Percentiles rank a stretch among this genome's conserved stretches.
phyloP scores from a whole-genome alignment of 306 rosid species.

The Senna siamea region DNA sequence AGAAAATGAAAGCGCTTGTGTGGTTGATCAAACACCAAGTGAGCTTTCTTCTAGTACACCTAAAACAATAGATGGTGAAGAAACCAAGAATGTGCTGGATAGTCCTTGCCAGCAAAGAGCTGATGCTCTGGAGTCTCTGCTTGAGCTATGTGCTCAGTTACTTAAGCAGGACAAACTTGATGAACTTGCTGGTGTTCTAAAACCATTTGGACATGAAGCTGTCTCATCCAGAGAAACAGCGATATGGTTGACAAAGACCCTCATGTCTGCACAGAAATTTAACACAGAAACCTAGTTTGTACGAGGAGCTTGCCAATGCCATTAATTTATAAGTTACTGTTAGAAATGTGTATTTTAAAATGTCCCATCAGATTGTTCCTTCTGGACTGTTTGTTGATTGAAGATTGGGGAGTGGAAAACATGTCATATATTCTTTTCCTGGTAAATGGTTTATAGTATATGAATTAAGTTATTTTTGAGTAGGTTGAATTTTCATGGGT shows the following conservation, averaged over 20 bases:
- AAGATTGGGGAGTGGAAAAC: conserved; percentile 45
- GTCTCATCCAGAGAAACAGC: conserved; percentile 95
- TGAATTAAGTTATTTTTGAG: conserved; percentile 32
- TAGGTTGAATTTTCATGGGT: conserved; percentile 16
- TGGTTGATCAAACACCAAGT: conserved; percentile 17
- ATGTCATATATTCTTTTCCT: conserved; percentile 43
- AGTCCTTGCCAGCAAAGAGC: conserved; percentile 76
- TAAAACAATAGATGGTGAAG: conserved; percentile 46
- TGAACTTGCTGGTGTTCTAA: conserved; percentile 83
- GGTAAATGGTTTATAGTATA: conserved; percentile 36
- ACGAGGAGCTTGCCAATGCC: conserved; percentile 29
- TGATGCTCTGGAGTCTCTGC: conserved; percentile 83
- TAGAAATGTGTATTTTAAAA: conserved; percentile 42
- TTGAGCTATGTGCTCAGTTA: conserved; percentile 84
- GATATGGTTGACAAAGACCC: conserved; percentile 89
- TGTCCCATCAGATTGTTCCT: conserved; percentile 44
- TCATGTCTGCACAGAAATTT: conserved; percentile 71
- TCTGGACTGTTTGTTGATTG: conserved; percentile 50
- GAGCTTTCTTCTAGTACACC: conserved; percentile 38
- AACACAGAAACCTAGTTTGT: conserved; percentile 56
- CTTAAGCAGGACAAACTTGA: conserved; percentile 88
- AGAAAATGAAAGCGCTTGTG: conserved; percentile 37
- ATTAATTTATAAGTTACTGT: conserved; percentile 42
- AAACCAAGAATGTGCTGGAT: conserved; percentile 46
- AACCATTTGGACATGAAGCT: conserved; percentile 79